These are phyloP conservation scores for Triglochin maritima DNA, from an alignment of 106 monocot species.

Conservation along the genomic window DNA sequence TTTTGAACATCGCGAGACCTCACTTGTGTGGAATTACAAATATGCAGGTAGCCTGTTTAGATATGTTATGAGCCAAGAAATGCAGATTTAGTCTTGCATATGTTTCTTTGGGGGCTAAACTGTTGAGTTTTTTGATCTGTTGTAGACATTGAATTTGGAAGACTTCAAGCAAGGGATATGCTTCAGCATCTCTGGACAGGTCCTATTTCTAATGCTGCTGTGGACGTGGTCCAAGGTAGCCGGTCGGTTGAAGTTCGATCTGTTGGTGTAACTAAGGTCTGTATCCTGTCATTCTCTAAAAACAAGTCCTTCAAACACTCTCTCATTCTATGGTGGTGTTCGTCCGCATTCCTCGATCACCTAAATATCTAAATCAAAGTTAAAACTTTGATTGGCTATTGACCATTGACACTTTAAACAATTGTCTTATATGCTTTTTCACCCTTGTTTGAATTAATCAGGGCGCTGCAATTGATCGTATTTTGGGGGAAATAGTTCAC, in stretches of 20 bases:
- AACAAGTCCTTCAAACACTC: neutral
- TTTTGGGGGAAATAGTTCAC: constrained; percentile 93
- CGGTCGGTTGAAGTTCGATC: constrained; percentile 94
- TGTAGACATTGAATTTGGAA: constrained; percentile 94
- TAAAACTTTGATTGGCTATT: neutral
- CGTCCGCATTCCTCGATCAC: neutral
- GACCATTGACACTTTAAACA: neutral
- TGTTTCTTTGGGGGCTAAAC: too few relatives aligned
- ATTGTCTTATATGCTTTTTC: neutral
- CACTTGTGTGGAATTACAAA: constrained; percentile 98
- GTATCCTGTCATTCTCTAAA: neutral
- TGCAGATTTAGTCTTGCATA: too few relatives aligned
- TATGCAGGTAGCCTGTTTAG: constrained; percentile 55
- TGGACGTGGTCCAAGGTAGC: constrained; percentile 97
- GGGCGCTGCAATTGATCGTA: constrained; percentile 98
- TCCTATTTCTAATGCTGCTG: constrained; percentile 94
- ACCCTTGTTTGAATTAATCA: constrained; percentile 4
- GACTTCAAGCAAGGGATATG: constrained; percentile 98
- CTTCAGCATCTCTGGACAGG: constrained; percentile 97
- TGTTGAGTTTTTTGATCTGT: neutral
- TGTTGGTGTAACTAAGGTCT: constrained; percentile 94
- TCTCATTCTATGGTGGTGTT: too few relatives aligned
- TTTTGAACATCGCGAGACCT: constrained; percentile 97
- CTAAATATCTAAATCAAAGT: neutral
- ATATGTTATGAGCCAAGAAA: too few relatives aligned